A percentile compares a stretch with the other conserved stretches of the same genome.
These are phyloP conservation scores for Sporobolomyces pararoseus DNA, from an alignment of 768 basidiomycete species.

Conservation along the genomic window DNA sequence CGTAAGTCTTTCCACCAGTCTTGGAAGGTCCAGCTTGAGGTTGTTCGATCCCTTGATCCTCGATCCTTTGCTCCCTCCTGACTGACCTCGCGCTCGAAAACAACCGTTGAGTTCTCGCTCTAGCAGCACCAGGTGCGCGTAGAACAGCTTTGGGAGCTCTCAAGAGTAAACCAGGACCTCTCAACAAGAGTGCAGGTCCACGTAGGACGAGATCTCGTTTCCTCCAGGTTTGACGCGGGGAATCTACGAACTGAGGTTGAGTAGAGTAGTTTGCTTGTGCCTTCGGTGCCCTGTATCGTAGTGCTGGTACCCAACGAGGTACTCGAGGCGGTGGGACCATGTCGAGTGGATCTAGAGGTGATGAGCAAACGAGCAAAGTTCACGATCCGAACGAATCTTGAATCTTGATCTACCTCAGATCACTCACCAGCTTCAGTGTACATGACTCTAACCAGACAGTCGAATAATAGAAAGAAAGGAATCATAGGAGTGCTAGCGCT, in stretches of 20 bases:
- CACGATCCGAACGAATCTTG: neutral
- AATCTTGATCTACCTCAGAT: neutral
- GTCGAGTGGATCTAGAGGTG: neutral
- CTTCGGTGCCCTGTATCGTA: slow-evolving; percentile 16
- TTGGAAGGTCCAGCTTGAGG: slow-evolving; percentile 15
- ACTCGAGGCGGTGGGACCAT: slow-evolving; percentile 11
- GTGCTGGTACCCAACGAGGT: slow-evolving; percentile 23
- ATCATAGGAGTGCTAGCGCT: too few species aligned
- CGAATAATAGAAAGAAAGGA: too few species aligned
- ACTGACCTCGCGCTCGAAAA: slow-evolving; percentile 10
- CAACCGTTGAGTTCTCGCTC: slow-evolving; percentile 23
- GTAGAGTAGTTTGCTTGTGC: neutral
- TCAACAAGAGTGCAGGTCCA: slow-evolving; percentile 27
- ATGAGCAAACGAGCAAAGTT: neutral
- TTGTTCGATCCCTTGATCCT: slow-evolving; percentile 5
- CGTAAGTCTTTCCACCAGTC: neutral
- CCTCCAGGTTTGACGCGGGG: slow-evolving; percentile 1
- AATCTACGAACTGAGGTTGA: neutral
- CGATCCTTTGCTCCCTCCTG: slow-evolving; percentile 12
- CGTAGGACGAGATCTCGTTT: slow-evolving; percentile 39
- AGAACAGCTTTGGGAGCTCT: slow-evolving; percentile 30
- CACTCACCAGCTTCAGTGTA: neutral
- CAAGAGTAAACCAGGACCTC: slow-evolving; percentile 35
- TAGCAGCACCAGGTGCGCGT: slow-evolving; percentile 24
- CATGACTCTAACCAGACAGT: neutral